Evolutionary conservation across 176 grass and related monocot genomes (phyloP), one percentile per base, ranked within the genome.

Genomic region (Avena atlantica): DNA sequence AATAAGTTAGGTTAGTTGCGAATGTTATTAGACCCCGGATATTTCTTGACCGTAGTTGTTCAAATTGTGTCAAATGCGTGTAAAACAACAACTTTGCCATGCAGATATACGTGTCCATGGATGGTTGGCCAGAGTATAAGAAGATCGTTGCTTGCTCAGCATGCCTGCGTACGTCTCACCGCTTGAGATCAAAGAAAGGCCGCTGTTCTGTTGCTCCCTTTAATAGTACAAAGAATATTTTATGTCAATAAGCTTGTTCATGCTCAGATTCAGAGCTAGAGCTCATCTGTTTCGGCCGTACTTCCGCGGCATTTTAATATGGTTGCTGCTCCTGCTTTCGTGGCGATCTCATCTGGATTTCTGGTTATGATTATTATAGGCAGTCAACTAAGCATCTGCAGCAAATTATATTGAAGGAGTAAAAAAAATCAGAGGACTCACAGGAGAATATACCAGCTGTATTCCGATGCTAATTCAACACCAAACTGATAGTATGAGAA

Each of bases 151-250:
- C 58, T 3, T 68, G 67, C 60, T 62, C 56, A 42, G 74, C 82
- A 67, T 36, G 55, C 77, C 62, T 85, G 29, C 53, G 27, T 29
- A 29, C 27, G 45, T 78, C 52, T 66, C 62, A 27, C 67, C 55
- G 66, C 89, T 91, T 87, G 67, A 84, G 87, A 84, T 87, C 85
- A 73, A 91, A 84, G 85, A 36, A 24, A 87, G 48, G 45, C 21
- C 3, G 47, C 73, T 90, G 73, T 83, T 86, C 58, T 61, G 14
- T 60, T 76, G 12, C 64, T 2, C 25, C 8, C 61, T 1, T 27
- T 78, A 29, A 29, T 29, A 29, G 27, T 83, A 27, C 66, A 8
- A 31, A 15, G 27, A 65, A 65, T 11, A 48, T 48, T 9, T 9
- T 48, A 11, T 29, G 27, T 29, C 2, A 29, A 29, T 20, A 20